A percentile compares a stretch with the other conserved stretches of the same genome.
Conservation (phyloP, 2,329 filamentous ascomycete genomes). For the Coniochaeta sp. region DNA sequence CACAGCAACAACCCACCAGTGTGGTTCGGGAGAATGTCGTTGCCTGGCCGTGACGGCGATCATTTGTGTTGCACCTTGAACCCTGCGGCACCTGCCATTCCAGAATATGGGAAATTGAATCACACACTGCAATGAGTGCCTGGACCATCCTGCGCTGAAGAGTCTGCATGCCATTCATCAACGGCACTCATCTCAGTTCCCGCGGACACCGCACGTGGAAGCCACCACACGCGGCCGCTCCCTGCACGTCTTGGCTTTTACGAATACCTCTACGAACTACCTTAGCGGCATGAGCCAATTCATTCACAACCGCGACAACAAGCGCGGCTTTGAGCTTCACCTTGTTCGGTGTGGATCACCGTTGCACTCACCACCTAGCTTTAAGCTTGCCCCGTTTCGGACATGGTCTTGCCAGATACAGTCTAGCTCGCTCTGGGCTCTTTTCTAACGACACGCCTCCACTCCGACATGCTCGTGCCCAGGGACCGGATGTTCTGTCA, state of each 20-base stretch:
- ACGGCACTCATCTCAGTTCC: not conserved
- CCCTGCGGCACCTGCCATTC: not conserved
- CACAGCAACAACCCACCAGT: not conserved
- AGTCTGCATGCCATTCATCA: too few relatives aligned
- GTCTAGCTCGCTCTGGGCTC: not conserved
- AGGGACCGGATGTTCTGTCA: slow-evolving; percentile 2
- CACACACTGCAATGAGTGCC: too few relatives aligned
- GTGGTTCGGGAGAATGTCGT: not conserved
- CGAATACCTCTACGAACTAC: not conserved
- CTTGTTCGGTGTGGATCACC: too few relatives aligned
- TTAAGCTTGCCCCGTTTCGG: not conserved
- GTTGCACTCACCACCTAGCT: too few relatives aligned
- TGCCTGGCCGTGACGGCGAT: not conserved
- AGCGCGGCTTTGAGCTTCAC: not conserved
- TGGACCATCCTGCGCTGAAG: too few relatives aligned
- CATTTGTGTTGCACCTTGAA: not conserved
- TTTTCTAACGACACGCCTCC: not conserved
- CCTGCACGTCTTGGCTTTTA: not conserved
- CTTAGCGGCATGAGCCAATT: not conserved
- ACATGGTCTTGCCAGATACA: not conserved
- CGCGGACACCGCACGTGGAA: not conserved
- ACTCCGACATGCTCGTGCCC: too few relatives aligned
- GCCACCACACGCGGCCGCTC: not conserved
- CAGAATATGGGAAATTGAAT: not conserved
- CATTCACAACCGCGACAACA: not conserved